Conservation (phyloP, 805 yeast genomes). For the Kodamaea lidongshanica region DNA sequence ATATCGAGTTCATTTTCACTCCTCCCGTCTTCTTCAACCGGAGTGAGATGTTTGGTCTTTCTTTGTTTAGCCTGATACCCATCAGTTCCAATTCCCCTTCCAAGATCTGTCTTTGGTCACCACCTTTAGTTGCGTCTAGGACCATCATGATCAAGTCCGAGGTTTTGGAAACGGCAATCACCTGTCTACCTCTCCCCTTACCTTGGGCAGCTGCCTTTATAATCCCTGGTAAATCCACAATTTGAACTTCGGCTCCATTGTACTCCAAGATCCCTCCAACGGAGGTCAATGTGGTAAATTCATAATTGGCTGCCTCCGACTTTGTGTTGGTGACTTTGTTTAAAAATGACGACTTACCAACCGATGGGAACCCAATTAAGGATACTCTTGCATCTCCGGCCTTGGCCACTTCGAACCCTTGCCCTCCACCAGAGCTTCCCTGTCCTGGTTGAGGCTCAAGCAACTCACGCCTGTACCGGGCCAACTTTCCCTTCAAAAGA, state of each 20-base stretch:
- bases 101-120: constrained; percentile 78
- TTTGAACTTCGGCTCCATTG: constrained; percentile 94
- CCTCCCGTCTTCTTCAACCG: constrained; percentile 88
- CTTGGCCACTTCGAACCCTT: constrained; percentile 90
- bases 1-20: constrained; percentile 69
- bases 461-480: constrained; percentile 84
- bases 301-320: constrained; percentile 91
- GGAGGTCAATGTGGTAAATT: constrained; percentile 92
- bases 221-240: constrained; percentile 96
- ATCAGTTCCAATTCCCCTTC: constrained; percentile 89
- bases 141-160: constrained; percentile 91
- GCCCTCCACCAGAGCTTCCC: constrained; percentile 67
- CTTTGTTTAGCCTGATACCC: constrained; percentile 83
- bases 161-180: constrained; percentile 91
- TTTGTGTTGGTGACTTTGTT: constrained; percentile 88
- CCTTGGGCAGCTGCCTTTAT: constrained; percentile 96
- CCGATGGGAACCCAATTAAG: constrained; percentile 94
- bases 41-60: constrained; percentile 68
- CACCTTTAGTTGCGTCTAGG: constrained; percentile 90
- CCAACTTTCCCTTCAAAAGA: constrained; percentile 87
- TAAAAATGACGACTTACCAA: constrained; percentile 88
- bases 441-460: constrained; percentile 83
- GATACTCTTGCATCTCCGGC: constrained; percentile 96
- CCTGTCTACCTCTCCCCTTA: constrained; percentile 96
- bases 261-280: constrained; percentile 95